Percentiles rank a stretch among this genome's conserved stretches.
phyloP scores from a whole-genome alignment of 228 moss, liverwort and hornwort genomes.

The Sphagnum fallax region DNA sequence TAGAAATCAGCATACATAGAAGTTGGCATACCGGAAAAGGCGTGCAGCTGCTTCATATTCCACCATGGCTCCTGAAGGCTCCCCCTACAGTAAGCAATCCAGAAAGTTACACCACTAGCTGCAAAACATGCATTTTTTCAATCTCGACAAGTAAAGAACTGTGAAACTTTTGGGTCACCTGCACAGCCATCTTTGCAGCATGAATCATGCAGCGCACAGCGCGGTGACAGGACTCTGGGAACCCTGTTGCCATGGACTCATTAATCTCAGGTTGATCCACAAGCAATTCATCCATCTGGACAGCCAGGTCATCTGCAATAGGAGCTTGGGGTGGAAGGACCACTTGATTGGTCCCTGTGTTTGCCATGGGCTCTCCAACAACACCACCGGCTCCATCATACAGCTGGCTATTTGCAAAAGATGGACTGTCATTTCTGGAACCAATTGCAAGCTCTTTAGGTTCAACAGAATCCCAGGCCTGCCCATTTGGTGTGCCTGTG shows the following conservation, averaged over 20 bases:
- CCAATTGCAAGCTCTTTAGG: not conserved
- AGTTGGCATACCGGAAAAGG: constrained; percentile 25
- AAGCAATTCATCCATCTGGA: not conserved
- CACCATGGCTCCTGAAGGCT: constrained; percentile 17
- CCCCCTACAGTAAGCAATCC: constrained; percentile 16
- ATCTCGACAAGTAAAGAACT: not conserved
- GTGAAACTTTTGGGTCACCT: constrained; percentile 3
- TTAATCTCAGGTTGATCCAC: constrained; percentile 4
- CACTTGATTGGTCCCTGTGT: not conserved
- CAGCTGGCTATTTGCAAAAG: not conserved
- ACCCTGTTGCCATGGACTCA: constrained; percentile 11
- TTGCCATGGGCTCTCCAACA: not conserved
- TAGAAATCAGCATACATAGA: not conserved
- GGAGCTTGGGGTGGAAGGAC: not conserved
- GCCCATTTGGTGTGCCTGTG: not conserved
- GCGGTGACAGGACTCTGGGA: constrained; percentile 29
- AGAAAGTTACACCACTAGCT: not conserved
- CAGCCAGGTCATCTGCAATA: not conserved
- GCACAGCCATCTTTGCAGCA: constrained; percentile 25
- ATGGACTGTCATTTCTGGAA: not conserved
- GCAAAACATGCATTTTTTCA: not conserved
- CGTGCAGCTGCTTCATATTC: constrained; percentile 32
- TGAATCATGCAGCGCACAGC: constrained; percentile 52
- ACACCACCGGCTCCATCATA: not conserved
- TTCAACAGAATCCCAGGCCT: not conserved